Percentiles rank a stretch among this genome's conserved stretches.
phyloP scores from a whole-genome alignment of 192 early-diverging fungal species.

The Backusella liffmaniae region DNA sequence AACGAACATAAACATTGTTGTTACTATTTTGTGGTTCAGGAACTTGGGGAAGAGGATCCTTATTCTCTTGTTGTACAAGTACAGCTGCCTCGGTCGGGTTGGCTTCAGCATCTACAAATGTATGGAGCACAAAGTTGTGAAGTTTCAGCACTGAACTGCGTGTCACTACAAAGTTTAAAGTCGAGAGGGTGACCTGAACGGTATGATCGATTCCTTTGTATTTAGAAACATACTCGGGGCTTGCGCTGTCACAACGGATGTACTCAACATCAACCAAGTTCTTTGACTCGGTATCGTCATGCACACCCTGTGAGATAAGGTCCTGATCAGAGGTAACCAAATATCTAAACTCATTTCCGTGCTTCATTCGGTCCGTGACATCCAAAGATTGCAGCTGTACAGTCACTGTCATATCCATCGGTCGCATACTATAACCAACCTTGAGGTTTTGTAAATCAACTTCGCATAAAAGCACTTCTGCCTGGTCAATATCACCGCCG shows the following conservation, averaged over 20 bases:
- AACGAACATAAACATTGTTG: constrained; percentile 72
- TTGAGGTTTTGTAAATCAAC: constrained; percentile 69
- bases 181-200: constrained; percentile 77
- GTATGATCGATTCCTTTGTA: constrained; percentile 81
- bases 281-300: constrained; percentile 42
- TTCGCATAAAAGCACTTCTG: constrained; percentile 60
- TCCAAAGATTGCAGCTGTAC: constrained; percentile 77
- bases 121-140: constrained; percentile 82
- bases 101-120: constrained; percentile 49
- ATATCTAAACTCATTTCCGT: constrained; percentile 54
- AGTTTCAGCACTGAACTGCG: constrained; percentile 80
- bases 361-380: constrained; percentile 68
- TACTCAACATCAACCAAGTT: constrained; percentile 76
- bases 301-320: not conserved
- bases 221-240: constrained; percentile 69
- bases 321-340: constrained; percentile 51
- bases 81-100: not conserved
- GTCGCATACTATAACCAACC: constrained; percentile 66
- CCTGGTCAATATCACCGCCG: constrained; percentile 7
- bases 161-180: constrained; percentile 79
- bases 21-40: not conserved
- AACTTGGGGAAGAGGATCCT: not conserved
- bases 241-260: constrained; percentile 63
- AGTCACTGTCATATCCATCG: constrained; percentile 71
- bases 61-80: constrained; percentile 1